These are phyloP conservation scores for Rubroboletus pulcherrimus DNA, from an alignment of 768 basidiomycete species.

Conservation along the genomic window DNA sequence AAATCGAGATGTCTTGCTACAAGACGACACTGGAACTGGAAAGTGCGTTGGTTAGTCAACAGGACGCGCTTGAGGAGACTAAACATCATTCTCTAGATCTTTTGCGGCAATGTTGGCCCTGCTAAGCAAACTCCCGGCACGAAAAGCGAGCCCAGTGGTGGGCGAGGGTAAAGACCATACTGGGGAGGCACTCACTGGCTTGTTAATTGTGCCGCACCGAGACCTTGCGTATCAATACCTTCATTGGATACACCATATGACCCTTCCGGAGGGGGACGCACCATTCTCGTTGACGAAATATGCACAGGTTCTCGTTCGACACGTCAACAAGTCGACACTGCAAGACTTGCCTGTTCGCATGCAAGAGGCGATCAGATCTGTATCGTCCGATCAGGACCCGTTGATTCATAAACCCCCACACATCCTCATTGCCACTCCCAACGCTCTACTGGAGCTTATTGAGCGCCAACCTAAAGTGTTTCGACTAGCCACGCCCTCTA, in stretches of 20 bases:
- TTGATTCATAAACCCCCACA: constrained; percentile 50
- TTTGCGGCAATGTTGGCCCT: constrained; percentile 67
- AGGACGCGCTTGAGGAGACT: neutral
- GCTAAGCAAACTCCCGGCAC: constrained; percentile 50
- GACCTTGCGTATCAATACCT: constrained; percentile 67
- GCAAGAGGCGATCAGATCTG: constrained; percentile 26
- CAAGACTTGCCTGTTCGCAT: constrained; percentile 24
- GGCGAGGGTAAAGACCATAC: constrained; percentile 17
- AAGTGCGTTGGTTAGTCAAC: constrained; percentile 48
- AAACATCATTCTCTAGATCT: constrained; percentile 43
- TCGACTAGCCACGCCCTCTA: constrained; percentile 44
- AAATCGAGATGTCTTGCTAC: constrained; percentile 59
- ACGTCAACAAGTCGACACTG: constrained; percentile 30
- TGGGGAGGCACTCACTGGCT: constrained; percentile 41
- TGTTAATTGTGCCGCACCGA: constrained; percentile 69
- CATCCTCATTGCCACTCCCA: constrained; percentile 70
- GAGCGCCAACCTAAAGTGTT: constrained; percentile 42
- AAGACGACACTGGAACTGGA: constrained; percentile 73
- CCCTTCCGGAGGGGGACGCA: constrained; percentile 28
- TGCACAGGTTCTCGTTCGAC: constrained; percentile 60
- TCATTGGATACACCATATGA: constrained; percentile 60
- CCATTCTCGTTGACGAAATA: constrained; percentile 39
- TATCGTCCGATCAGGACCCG: constrained; percentile 30
- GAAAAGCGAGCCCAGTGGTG: constrained; percentile 12
- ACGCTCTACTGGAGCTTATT: constrained; percentile 58